Conservation (phyloP, 2,329 filamentous ascomycete species). For the Botrytis fragariae region DNA sequence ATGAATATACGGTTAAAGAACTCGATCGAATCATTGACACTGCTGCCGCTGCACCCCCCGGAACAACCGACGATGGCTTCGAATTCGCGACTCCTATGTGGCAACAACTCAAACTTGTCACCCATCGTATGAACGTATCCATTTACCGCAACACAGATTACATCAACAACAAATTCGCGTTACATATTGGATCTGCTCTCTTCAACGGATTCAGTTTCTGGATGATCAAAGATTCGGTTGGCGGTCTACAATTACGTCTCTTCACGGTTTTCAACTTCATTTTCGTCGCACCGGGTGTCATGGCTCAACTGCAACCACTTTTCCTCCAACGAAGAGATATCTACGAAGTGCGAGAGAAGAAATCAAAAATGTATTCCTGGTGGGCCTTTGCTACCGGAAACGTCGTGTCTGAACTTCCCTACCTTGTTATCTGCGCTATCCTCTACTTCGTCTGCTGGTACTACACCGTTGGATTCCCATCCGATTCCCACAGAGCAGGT, state of each 20-base stretch:
- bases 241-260: constrained; percentile 52
- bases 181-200: constrained; percentile 54
- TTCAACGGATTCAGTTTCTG: constrained; percentile 64
- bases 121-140: constrained; percentile 42
- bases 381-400: constrained; percentile 55
- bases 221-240: constrained; percentile 52
- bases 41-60: constrained; percentile 39
- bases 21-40: constrained; percentile 57
- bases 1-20: constrained; percentile 52
- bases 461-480: constrained; percentile 54
- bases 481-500: constrained; percentile 47
- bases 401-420: constrained; percentile 48
- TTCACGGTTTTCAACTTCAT: constrained; percentile 64
- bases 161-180: constrained; percentile 48
- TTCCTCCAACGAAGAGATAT: constrained; percentile 57
- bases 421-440: constrained; percentile 45
- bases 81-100: constrained; percentile 52
- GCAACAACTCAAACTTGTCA: constrained; percentile 43
- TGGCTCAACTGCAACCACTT: constrained; percentile 58
- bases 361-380: constrained; percentile 61
- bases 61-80: constrained; percentile 43
- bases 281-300: constrained; percentile 57
- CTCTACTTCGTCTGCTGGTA: constrained; percentile 55
- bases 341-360: constrained; percentile 58
- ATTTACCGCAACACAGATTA: constrained; percentile 64